Percentiles rank a stretch among this genome's conserved stretches.
Conservation (phyloP, 179 eudicot genomes). For the Pouteria campechiana region DNA sequence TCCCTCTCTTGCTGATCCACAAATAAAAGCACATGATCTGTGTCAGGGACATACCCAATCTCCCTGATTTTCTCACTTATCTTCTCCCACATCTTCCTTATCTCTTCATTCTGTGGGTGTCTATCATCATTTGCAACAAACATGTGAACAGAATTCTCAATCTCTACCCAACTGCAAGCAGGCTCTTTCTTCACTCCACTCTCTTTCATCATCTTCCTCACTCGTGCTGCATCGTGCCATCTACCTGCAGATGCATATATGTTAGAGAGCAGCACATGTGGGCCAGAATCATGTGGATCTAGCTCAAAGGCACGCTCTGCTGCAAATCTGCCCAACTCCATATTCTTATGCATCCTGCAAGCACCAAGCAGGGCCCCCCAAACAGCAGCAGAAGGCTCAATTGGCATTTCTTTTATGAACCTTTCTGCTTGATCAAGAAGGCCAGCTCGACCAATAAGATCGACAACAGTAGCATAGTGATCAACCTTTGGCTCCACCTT, state of each 20-base stretch:
- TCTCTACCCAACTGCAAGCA: conserved; percentile 91
- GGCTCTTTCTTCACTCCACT: conserved; percentile 67
- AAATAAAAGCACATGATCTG: conserved; percentile 57
- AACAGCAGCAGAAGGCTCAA: conserved; percentile 52
- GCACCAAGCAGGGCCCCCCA: conserved; percentile 75
- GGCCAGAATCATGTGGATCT: conserved; percentile 61
- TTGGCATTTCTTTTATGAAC: conserved; percentile 41
- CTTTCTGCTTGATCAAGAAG: conserved; percentile 39
- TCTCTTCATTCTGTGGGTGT: conserved; percentile 55
- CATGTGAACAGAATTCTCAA: conserved; percentile 58
- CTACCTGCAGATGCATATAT: conserved; percentile 65
- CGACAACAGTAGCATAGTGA: conserved; percentile 61
- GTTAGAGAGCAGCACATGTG: conserved; percentile 55
- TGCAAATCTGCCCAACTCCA: conserved; percentile 63
- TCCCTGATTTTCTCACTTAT: conserved; percentile 32
- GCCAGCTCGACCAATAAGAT: conserved; percentile 73
- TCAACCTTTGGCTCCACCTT: conserved; percentile 41
- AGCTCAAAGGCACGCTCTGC: conserved; percentile 58
- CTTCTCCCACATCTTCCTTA: conserved; percentile 43
- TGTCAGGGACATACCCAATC: conserved; percentile 65
- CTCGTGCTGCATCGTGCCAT: conserved; percentile 50
- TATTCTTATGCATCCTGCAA: conserved; percentile 62
- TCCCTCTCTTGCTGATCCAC: conserved; percentile 48
- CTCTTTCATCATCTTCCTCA: conserved; percentile 62
- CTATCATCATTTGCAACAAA: conserved; percentile 61